Evolutionary conservation across 2,329 filamentous ascomycete species (phyloP).

Genomic region (Scedosporium aurantiacum): DNA sequence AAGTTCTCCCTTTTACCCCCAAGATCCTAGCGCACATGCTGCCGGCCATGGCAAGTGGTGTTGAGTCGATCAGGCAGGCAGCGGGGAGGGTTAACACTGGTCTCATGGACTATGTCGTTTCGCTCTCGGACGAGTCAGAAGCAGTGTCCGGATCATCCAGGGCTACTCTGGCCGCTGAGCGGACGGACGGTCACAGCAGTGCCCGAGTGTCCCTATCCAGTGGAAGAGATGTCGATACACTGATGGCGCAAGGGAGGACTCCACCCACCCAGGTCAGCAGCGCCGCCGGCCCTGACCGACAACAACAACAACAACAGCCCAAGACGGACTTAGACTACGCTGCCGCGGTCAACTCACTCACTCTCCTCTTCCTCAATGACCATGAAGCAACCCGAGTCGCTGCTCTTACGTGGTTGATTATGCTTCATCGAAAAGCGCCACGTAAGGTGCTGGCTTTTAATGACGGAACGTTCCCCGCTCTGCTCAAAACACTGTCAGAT

Average conservation of each 20-base stretch:
- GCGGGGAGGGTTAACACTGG: constrained; percentile 83
- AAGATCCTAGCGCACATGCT: constrained; percentile 84
- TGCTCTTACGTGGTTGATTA: constrained; percentile 90
- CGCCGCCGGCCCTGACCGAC: constrained; percentile 10
- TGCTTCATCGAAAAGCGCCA: constrained; percentile 92
- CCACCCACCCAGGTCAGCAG: constrained; percentile 30
- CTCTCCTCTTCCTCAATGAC: constrained; percentile 87
- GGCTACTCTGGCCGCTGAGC: constrained; percentile 31
- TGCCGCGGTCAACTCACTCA: constrained; percentile 85
- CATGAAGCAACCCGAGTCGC: constrained; percentile 93
- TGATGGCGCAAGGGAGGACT: constrained; percentile 36
- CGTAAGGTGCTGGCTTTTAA: constrained; percentile 90
- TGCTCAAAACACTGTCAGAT: constrained; percentile 93
- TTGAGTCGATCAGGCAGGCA: constrained; percentile 79
- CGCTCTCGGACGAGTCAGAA: constrained; percentile 62
- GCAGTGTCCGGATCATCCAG: constrained; percentile 21
- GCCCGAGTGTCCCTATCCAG: constrained; percentile 41
- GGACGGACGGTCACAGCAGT: constrained; percentile 34
- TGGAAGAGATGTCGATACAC: constrained; percentile 42
- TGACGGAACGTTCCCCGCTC: constrained; percentile 89
- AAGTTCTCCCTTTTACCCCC: constrained; percentile 90
- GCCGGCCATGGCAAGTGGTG: constrained; percentile 84
- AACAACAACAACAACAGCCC: too few species aligned
- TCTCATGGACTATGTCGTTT: constrained; percentile 89
- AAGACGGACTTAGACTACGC: constrained; percentile 84